phyloP scores from a whole-genome alignment of 176 grass and related monocot genomes.

The Areca catechu region DNA sequence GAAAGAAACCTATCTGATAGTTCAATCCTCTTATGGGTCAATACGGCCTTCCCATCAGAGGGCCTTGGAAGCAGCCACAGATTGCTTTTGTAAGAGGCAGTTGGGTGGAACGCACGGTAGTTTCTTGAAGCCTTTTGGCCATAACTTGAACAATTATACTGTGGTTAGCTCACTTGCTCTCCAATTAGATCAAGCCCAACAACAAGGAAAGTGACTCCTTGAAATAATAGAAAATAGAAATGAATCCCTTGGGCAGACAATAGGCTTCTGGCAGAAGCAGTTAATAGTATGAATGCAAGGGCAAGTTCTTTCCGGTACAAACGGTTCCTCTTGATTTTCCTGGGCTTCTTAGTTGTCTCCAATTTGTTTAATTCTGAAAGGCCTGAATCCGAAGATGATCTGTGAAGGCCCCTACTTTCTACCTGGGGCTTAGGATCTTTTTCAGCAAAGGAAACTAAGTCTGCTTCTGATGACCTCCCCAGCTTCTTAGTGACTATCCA shows the following conservation, averaged over 20 bases:
- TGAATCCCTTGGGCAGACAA: slow-evolving; percentile 35
- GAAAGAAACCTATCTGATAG: too few relatives aligned
- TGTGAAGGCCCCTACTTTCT: slow-evolving; percentile 8
- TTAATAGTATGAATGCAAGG: slow-evolving; percentile 26
- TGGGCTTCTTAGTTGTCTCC: slow-evolving; percentile 10
- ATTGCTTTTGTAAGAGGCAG: neutral
- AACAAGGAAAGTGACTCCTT: slow-evolving; percentile 31
- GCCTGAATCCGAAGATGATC: slow-evolving; percentile 17
- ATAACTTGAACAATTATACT: neutral
- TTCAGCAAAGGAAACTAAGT: slow-evolving; percentile 16
- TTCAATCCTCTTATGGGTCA: too few relatives aligned
- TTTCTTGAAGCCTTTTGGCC: neutral
- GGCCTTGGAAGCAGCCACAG: neutral
- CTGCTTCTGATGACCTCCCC: slow-evolving; percentile 23
- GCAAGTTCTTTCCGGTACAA: slow-evolving; percentile 23
- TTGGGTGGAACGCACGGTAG: neutral
- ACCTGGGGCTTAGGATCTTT: slow-evolving; percentile 1
- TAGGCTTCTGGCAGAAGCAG: slow-evolving; percentile 25
- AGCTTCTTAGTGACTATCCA: slow-evolving; percentile 28
- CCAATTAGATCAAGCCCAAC: slow-evolving; percentile 37
- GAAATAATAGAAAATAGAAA: slow-evolving; percentile 34
- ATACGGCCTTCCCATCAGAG: neutral
- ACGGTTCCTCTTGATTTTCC: slow-evolving; percentile 15
- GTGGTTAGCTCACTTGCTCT: slow-evolving; percentile 19
- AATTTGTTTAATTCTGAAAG: slow-evolving; percentile 14